Conservation (phyloP, 148 eudicot species). For the Vaccinium myrtillus region DNA sequence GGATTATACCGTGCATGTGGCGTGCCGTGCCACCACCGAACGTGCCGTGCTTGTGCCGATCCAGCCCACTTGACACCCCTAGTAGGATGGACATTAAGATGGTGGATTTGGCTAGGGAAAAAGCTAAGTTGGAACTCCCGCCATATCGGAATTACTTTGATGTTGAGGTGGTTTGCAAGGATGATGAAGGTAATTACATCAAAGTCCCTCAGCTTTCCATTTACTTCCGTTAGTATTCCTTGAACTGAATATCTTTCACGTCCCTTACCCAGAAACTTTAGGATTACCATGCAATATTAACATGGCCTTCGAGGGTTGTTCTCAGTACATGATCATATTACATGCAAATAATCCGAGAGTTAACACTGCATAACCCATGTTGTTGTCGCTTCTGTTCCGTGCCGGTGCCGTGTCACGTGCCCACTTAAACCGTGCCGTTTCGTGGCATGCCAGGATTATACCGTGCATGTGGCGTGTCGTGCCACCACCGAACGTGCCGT, state of each 20-base stretch:
- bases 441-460: no score
- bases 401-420: no score
- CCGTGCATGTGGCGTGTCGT: no score
- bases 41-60: no score
- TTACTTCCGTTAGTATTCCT: slow-evolving; percentile 46
- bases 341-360: neutral
- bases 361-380: neutral
- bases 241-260: neutral
- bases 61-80: no score
- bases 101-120: slow-evolving; percentile 70
- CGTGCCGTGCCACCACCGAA: no score
- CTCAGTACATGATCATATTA: neutral
- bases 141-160: slow-evolving; percentile 70
- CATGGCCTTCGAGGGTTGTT: neutral
- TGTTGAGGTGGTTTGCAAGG: slow-evolving; percentile 89
- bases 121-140: slow-evolving; percentile 78
- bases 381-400: no score
- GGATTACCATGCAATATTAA: neutral
- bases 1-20: no score
- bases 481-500: no score
- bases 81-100: slow-evolving; percentile 31
- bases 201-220: slow-evolving; percentile 81
- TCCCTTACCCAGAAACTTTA: neutral
- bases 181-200: slow-evolving; percentile 71
- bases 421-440: no score